Base-by-base conservation (phyloP, 169 alveolate species). In the Eimeria acervulina region DNA sequence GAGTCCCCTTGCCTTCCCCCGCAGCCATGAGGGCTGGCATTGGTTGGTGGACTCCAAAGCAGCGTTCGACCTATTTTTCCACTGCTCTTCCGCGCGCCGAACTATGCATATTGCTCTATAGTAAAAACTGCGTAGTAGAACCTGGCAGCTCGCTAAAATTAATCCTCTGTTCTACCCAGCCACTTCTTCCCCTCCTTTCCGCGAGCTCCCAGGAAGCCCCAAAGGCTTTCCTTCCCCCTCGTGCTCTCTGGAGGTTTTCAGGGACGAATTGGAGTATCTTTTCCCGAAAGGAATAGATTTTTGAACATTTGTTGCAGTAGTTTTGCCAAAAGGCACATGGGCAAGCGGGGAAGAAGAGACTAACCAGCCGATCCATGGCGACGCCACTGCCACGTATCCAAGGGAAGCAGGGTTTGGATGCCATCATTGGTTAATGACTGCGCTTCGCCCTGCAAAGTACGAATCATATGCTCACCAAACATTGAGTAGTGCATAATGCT, bases 21-120 rank as follows among this genome's bases (percentile, higher is more conserved):
- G 90, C 66, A 81, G 90, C 90, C 63, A 52, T 44, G 90, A 51
- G 90, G 90, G 90, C 90, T 81, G 87, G 87, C 87, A 76, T 40
- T 76, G 87, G 63, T 76, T 76, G 21, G 63, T 26, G 59, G 38
- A 68, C 47, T 12, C 42, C 23, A 12, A 15, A 2, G 80, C 42
- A 31, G 80, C 2, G 47, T 15, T 13, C 47, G 80, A 10, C 15
- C 26, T 68, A 68, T 68, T 31, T 68, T 68, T 68, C 17, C 47
- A 21, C 26, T 2, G 47, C 4, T 68, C 19, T 33, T 68, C 23
- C 21, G 7, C 47, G 15, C 42, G 26, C 80, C n/a, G n/a, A 28
- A 68, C 12, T 68, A 68, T 68, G 13, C 12, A 31, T 68, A 68
- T 68, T 68, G 33, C 80, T 68, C 7, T 68, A 31, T 31, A 68